Conservation (phyloP, 2,329 filamentous ascomycete genomes). For the Trichoderma sp. region DNA sequence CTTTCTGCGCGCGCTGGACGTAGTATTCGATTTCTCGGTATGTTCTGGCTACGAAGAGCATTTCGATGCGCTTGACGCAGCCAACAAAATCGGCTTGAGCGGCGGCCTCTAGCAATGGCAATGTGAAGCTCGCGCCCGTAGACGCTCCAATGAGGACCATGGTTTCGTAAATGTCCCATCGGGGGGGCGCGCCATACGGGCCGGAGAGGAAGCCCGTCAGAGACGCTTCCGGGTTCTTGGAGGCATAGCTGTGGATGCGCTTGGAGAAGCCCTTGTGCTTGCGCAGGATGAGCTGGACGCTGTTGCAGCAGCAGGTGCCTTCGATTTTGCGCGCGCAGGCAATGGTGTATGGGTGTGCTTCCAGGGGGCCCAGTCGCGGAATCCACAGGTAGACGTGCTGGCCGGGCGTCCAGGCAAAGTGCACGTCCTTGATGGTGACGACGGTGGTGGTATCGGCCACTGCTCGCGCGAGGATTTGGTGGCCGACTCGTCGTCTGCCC, state of each 20-base stretch:
- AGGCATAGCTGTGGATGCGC: slow-evolving; percentile 51
- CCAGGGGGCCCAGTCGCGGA: slow-evolving; percentile 54
- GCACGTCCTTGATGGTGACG: slow-evolving; percentile 60
- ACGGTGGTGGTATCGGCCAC: slow-evolving; percentile 57
- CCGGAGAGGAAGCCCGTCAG: slow-evolving; percentile 52
- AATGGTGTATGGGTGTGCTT: slow-evolving; percentile 64
- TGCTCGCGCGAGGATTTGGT: slow-evolving; percentile 51
- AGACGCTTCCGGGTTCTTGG: slow-evolving; percentile 38
- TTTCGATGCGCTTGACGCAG: slow-evolving; percentile 56
- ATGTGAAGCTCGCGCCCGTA: slow-evolving; percentile 62
- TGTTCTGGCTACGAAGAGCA: slow-evolving; percentile 54
- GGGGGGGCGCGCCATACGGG: slow-evolving; percentile 57
- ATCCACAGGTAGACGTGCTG: slow-evolving; percentile 65
- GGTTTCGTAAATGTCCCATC: slow-evolving; percentile 61
- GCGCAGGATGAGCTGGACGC: slow-evolving; percentile 59
- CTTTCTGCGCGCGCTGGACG: slow-evolving; percentile 50
- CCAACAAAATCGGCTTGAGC: slow-evolving; percentile 44
- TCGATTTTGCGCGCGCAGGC: slow-evolving; percentile 55
- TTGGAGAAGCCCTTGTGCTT: slow-evolving; percentile 60
- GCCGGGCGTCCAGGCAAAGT: slow-evolving; percentile 60
- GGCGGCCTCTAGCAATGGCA: slow-evolving; percentile 60
- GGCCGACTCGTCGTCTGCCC: slow-evolving; percentile 53
- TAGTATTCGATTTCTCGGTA: slow-evolving; percentile 60
- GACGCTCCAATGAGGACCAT: slow-evolving; percentile 62
- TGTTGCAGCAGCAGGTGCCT: slow-evolving; percentile 58